A percentile compares a stretch with the other conserved stretches of the same genome.
phyloP scores from a whole-genome alignment of 2,329 filamentous ascomycete species.

The Fusarium burgessii region DNA sequence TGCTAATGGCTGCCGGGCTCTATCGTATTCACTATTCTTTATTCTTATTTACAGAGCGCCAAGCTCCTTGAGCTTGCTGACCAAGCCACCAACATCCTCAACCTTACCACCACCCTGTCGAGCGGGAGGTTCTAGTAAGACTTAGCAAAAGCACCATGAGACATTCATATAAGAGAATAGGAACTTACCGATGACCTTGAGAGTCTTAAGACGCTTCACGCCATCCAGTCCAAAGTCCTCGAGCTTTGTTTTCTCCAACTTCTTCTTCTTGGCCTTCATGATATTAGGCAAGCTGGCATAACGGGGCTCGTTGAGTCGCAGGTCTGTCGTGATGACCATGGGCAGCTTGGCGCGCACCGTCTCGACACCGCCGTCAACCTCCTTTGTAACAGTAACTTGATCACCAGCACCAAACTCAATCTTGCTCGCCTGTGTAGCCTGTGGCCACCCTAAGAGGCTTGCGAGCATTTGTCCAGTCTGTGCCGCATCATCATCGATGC shows the following conservation, averaged over 20 bases:
- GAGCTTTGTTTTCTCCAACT: constrained; percentile 89
- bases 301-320: constrained; percentile 92
- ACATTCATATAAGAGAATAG: neutral
- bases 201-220: constrained; percentile 82
- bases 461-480: constrained; percentile 99
- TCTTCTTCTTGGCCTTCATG: constrained; percentile 99
- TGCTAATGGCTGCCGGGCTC: neutral
- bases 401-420: constrained; percentile 81
- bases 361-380: constrained; percentile 96
- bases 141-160: constrained; percentile 13
- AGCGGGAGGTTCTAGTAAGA: constrained; percentile 77
- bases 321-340: constrained; percentile 93
- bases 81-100: constrained; percentile 94
- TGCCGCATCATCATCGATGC: constrained; percentile 93
- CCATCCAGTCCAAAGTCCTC: constrained; percentile 83
- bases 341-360: constrained; percentile 88
- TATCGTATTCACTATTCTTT: constrained; percentile 5
- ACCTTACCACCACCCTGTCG: constrained; percentile 97
- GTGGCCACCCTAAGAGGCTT: constrained; percentile 89
- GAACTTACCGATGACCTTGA: constrained; percentile 84
- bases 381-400: constrained; percentile 81
- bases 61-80: constrained; percentile 94
- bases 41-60: constrained; percentile 76
- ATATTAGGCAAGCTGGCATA: constrained; percentile 98
- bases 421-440: constrained; percentile 93